Percentiles rank a stretch among this genome's conserved stretches.
phyloP scores from a whole-genome alignment of 345 rosid species.

The Populus euphratica region DNA sequence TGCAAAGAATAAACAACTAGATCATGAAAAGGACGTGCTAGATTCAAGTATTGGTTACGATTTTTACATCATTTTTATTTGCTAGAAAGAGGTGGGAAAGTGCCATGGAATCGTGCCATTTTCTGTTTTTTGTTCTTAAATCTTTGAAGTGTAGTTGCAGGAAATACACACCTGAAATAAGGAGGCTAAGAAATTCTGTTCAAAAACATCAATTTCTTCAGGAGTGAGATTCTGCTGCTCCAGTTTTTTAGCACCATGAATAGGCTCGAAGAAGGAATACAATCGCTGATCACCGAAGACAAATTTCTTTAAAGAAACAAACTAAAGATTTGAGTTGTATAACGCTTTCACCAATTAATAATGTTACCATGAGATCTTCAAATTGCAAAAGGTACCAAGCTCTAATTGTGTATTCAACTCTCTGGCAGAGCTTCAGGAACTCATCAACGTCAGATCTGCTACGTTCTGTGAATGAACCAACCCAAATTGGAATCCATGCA shows the following conservation, averaged over 20 bases:
- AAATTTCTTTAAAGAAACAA: not conserved
- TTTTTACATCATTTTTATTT: no score
- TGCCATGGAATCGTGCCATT: no score
- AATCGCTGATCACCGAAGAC: constrained; percentile 33
- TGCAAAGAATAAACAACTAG: constrained; percentile 14
- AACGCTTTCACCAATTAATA: no score
- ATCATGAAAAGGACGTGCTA: not conserved
- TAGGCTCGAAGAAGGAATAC: constrained; percentile 67
- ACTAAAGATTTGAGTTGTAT: not conserved
- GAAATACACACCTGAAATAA: constrained; percentile 38
- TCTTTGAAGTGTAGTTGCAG: no score
- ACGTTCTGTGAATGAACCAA: constrained; percentile 20
- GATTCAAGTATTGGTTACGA: not conserved
- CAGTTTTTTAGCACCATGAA: constrained; percentile 50
- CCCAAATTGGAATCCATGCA: not conserved
- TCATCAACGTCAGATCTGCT: constrained; percentile 36
- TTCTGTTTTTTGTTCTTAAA: not conserved
- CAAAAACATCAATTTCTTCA: constrained; percentile 47
- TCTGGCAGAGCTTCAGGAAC: constrained; percentile 55
- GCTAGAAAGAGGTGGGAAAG: no score
- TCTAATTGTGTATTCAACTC: constrained; percentile 63
- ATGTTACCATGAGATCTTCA: constrained; percentile 61
- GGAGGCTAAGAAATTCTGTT: constrained; percentile 48
- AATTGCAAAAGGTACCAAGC: constrained; percentile 73
- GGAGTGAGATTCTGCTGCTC: constrained; percentile 49